Conservation (phyloP, 345 rosid species). For the Euphorbia tirucalli region DNA sequence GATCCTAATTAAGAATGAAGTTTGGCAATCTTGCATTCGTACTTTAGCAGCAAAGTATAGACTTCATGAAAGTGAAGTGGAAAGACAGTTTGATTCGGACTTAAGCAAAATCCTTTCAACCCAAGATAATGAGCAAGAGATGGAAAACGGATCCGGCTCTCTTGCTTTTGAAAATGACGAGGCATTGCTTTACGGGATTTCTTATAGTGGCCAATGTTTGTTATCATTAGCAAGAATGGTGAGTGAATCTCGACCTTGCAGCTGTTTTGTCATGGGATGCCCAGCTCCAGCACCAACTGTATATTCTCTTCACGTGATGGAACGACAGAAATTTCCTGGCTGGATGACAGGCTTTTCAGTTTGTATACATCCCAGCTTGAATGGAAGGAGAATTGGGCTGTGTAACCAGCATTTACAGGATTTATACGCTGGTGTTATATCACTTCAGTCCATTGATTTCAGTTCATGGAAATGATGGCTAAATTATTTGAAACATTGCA, state of each 20-base stretch:
- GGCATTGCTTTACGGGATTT: slow-evolving; percentile 61
- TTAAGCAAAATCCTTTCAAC: slow-evolving; percentile 53
- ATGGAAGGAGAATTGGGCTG: slow-evolving; percentile 69
- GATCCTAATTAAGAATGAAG: slow-evolving; percentile 44
- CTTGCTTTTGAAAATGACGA: slow-evolving; percentile 49
- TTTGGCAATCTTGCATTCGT: slow-evolving; percentile 77
- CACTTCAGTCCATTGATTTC: slow-evolving; percentile 79
- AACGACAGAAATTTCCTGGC: slow-evolving; percentile 86
- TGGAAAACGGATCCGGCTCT: slow-evolving; percentile 35
- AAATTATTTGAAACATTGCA: neutral
- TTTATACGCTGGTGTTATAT: slow-evolving; percentile 65
- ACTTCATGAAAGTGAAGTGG: slow-evolving; percentile 63
- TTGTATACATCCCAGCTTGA: slow-evolving; percentile 83
- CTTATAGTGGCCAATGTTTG: slow-evolving; percentile 58
- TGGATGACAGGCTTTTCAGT: slow-evolving; percentile 90
- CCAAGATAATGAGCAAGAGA: slow-evolving; percentile 52
- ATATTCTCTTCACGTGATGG: slow-evolving; percentile 81
- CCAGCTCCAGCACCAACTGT: slow-evolving; percentile 62
- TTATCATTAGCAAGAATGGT: slow-evolving; percentile 69
- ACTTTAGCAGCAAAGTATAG: slow-evolving; percentile 81
- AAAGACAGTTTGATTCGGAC: slow-evolving; percentile 65
- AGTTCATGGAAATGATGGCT: slow-evolving; percentile 58
- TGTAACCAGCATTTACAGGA: slow-evolving; percentile 71
- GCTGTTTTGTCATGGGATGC: slow-evolving; percentile 76
- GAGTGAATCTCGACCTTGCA: slow-evolving; percentile 68